A percentile compares a stretch with the other conserved stretches of the same genome.
phyloP scores from a whole-genome alignment of 352 stramenopile genomes.

The Phytopythium helicoides region DNA sequence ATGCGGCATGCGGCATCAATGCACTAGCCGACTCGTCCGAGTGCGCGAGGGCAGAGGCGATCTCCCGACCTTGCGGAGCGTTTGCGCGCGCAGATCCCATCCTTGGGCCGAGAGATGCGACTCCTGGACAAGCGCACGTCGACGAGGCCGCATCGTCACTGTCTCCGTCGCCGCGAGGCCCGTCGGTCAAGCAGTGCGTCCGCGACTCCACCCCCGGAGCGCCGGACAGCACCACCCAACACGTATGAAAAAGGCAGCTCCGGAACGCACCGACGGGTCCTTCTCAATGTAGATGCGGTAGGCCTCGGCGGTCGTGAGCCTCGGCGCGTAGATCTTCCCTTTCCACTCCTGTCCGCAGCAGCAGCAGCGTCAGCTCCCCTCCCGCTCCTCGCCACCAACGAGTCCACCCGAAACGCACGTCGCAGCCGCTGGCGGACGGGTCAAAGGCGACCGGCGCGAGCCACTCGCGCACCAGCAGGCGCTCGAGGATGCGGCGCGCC shows the following conservation, averaged over 20 bases:
- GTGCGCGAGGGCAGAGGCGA: not conserved
- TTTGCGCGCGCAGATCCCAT: constrained; percentile 23
- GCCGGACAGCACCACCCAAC: too few relatives aligned
- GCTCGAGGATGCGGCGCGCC: constrained; percentile 44
- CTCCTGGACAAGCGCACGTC: constrained; percentile 27
- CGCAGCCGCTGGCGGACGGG: constrained; percentile 38
- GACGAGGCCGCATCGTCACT: constrained; percentile 15
- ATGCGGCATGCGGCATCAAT: not conserved
- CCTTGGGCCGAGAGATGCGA: constrained; percentile 30
- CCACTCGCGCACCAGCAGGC: constrained; percentile 60
- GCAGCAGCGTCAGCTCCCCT: not conserved
- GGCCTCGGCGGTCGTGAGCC: constrained; percentile 64
- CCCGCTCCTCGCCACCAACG: not conserved
- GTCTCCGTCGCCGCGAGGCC: too few relatives aligned
- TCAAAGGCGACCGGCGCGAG: constrained; percentile 54
- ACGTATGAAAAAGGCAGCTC: too few relatives aligned
- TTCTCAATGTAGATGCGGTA: constrained; percentile 87
- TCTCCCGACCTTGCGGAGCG: constrained; percentile 21
- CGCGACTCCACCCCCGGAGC: not conserved
- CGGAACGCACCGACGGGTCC: constrained; percentile 44
- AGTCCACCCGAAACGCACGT: constrained; percentile 20
- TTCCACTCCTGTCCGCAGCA: constrained; percentile 31
- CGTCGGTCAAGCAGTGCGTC: not conserved
- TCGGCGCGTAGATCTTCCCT: constrained; percentile 51
- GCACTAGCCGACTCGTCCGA: not conserved